phyloP scores from a whole-genome alignment of 108 stramenopile species.

The Fragilariopsis cylindrus region DNA sequence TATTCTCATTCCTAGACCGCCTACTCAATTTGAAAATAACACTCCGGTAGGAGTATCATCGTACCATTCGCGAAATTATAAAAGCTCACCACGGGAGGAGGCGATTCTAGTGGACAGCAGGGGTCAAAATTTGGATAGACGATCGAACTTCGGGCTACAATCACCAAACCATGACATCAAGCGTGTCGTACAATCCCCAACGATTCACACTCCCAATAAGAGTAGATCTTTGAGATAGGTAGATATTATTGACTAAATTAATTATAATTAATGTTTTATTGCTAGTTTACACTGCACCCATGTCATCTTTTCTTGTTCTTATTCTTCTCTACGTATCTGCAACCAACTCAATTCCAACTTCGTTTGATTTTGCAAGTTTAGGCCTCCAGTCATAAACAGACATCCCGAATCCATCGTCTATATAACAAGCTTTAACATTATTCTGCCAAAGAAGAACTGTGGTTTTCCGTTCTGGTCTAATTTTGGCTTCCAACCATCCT shows the following conservation, averaged over 20 bases:
- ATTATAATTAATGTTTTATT: neutral
- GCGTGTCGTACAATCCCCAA: neutral
- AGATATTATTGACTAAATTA: neutral
- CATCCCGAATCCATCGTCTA: slow-evolving; percentile 79
- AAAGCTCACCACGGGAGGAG: neutral
- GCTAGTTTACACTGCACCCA: neutral
- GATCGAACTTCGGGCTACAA: neutral
- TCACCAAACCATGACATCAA: slow-evolving; percentile 9
- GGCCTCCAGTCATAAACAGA: slow-evolving; percentile 83
- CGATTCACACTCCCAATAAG: neutral
- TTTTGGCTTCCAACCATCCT: slow-evolving; percentile 74
- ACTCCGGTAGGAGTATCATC: neutral
- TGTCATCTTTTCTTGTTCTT: neutral
- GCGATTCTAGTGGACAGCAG: neutral
- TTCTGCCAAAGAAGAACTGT: slow-evolving; percentile 81
- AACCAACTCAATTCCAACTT: slow-evolving; percentile 84
- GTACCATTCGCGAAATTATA: neutral
- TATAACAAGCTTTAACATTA: slow-evolving; percentile 77
- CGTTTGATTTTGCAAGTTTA: slow-evolving; percentile 53
- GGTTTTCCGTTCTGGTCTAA: slow-evolving; percentile 71
- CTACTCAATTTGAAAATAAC: neutral
- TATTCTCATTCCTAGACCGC: neutral
- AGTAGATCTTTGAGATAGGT: neutral
- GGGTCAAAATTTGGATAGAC: neutral
- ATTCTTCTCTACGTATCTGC: slow-evolving; percentile 11